Evolutionary conservation across 2,329 filamentous ascomycete species (phyloP).

Genomic region (Pseudocercospora vitis): DNA sequence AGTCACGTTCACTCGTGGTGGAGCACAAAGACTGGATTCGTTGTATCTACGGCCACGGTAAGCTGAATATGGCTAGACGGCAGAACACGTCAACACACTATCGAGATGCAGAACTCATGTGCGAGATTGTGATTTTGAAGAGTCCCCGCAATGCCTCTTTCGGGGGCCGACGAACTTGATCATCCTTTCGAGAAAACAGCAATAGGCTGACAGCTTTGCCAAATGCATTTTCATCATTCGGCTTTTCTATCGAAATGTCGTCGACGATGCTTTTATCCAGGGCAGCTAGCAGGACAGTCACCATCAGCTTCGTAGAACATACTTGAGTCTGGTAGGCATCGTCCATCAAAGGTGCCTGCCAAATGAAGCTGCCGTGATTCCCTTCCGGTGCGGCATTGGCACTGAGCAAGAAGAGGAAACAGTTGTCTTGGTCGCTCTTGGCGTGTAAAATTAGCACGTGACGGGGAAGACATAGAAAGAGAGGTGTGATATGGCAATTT

Average conservation of each 20-base stretch:
- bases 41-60: slow-evolving; percentile 8
- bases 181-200: neutral
- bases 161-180: neutral
- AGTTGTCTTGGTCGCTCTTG: no score
- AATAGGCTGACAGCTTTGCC: slow-evolving; percentile 9
- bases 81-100: neutral
- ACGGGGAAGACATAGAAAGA: neutral
- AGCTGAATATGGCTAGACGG: neutral
- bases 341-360: neutral
- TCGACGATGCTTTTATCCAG: neutral
- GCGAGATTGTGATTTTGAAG: slow-evolving; percentile 24
- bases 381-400: slow-evolving; percentile 2
- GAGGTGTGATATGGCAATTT: no score
- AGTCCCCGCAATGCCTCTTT: slow-evolving; percentile 15
- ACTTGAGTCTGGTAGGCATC: neutral
- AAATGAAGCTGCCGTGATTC: no score
- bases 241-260: neutral
- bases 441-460: no score
- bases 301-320: slow-evolving; percentile 6
- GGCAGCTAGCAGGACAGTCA: slow-evolving; percentile 1
- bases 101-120: slow-evolving; percentile 18
- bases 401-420: slow-evolving; percentile 12
- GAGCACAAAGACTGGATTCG: slow-evolving; percentile 11
- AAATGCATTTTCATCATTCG: neutral
- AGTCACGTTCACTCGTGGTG: slow-evolving; percentile 8